Evolutionary conservation across 345 rosid genomes (phyloP).

Genomic region (Draba incana): DNA sequence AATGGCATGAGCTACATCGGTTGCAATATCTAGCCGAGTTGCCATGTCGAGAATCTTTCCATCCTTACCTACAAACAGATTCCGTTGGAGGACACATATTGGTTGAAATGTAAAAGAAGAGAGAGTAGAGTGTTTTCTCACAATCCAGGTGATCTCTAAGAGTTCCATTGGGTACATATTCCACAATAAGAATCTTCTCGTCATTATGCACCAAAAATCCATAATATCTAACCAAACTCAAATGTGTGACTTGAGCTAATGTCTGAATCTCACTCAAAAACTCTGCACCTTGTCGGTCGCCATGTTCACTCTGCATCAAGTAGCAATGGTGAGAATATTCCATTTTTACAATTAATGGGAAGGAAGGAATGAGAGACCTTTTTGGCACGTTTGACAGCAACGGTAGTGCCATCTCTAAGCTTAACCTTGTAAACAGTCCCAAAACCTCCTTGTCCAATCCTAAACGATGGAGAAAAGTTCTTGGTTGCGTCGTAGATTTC

Average conservation of each 20-base stretch:
- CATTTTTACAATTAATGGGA: too few relatives aligned
- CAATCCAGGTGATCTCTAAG: constrained; percentile 93
- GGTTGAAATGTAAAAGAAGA: background rate
- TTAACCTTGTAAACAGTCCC: constrained; percentile 91
- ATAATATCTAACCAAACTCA: constrained; percentile 75
- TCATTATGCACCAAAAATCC: constrained; percentile 71
- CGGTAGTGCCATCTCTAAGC: constrained; percentile 69
- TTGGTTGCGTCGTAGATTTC: constrained; percentile 70
- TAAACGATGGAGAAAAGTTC: constrained; percentile 78
- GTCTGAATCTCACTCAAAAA: constrained; percentile 80
- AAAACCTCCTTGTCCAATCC: constrained; percentile 85
- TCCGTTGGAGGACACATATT: constrained; percentile 14
- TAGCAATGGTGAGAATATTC: background rate
- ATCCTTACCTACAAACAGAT: constrained; percentile 54
- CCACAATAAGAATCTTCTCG: constrained; percentile 77
- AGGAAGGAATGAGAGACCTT: constrained; percentile 44
- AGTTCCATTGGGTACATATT: constrained; percentile 88
- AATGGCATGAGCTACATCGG: constrained; percentile 88
- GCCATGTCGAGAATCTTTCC: constrained; percentile 68
- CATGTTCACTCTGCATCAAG: constrained; percentile 66
- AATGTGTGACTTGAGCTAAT: constrained; percentile 76
- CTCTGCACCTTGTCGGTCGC: constrained; percentile 73
- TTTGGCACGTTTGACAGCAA: constrained; percentile 90
- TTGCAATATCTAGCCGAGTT: constrained; percentile 72
- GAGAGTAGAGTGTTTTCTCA: constrained; percentile 39